Percentiles rank a stretch among this genome's conserved stretches.
These are phyloP conservation scores for Psilocybe cubensis DNA, from an alignment of 768 basidiomycete species.

Conservation along the genomic window DNA sequence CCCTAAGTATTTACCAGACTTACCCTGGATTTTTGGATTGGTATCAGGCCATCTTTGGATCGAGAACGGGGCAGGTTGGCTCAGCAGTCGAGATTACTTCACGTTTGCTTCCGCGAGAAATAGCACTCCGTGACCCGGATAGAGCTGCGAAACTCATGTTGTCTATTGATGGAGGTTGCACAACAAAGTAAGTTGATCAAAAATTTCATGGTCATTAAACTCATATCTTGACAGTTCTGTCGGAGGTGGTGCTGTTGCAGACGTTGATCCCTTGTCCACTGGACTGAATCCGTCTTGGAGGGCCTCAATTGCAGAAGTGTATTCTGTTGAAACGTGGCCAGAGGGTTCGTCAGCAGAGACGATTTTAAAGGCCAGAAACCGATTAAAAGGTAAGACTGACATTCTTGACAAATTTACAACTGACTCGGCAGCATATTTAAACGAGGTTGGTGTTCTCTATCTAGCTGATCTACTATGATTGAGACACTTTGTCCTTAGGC, in stretches of 20 bases:
- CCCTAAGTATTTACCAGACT: slow-evolving; percentile 9
- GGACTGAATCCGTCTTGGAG: slow-evolving; percentile 56
- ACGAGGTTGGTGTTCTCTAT: slow-evolving; percentile 41
- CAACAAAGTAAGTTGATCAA: slow-evolving; percentile 24
- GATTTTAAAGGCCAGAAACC: slow-evolving; percentile 20
- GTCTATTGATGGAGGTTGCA: slow-evolving; percentile 18
- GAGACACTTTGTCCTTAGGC: slow-evolving; percentile 32
- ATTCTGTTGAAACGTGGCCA: slow-evolving; percentile 26
- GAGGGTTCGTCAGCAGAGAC: slow-evolving; percentile 28
- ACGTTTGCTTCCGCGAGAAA: slow-evolving; percentile 35
- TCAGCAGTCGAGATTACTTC: slow-evolving; percentile 30
- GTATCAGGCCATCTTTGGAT: slow-evolving; percentile 13
- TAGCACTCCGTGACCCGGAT: slow-evolving; percentile 24
- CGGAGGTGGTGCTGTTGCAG: slow-evolving; percentile 47
- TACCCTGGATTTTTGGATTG: slow-evolving; percentile 30
- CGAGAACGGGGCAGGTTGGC: slow-evolving; percentile 21
- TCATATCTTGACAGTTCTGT: slow-evolving; percentile 33
- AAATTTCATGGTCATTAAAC: neutral
- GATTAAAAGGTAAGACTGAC: slow-evolving; percentile 22
- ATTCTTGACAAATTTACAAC: slow-evolving; percentile 30
- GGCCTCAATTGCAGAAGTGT: slow-evolving; percentile 36
- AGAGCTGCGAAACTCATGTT: slow-evolving; percentile 28
- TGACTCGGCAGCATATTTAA: slow-evolving; percentile 48
- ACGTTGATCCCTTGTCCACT: slow-evolving; percentile 36
- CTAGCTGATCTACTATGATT: neutral